phyloP scores from a whole-genome alignment of 2,329 filamentous ascomycete species.

The Chrysoporthe puriensis region DNA sequence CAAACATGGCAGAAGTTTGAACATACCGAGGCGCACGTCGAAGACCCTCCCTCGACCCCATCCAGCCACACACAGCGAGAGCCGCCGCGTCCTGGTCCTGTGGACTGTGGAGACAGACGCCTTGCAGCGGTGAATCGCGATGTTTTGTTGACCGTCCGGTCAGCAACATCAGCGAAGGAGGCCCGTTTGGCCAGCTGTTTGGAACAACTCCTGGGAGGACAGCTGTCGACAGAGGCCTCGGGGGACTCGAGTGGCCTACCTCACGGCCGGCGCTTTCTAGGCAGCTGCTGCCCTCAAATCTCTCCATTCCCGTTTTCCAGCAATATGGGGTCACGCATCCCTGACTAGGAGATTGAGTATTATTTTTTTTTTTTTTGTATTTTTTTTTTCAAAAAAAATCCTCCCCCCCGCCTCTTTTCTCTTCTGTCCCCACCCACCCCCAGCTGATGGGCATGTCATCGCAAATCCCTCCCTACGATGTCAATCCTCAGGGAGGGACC shows the following conservation, averaged over 20 bases:
- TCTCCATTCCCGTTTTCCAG: not conserved
- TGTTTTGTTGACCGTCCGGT: constrained; percentile 9
- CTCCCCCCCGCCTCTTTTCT: not conserved
- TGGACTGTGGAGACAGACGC: not conserved
- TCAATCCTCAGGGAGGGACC: not conserved
- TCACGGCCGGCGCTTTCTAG: not conserved
- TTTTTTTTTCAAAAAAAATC: not conserved
- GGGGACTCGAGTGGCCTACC: not conserved
- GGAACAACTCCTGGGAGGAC: not conserved
- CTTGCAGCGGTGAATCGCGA: not conserved
- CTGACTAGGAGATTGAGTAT: constrained; percentile 6
- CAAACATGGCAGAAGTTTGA: constrained; percentile 23
- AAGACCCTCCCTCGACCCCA: not conserved
- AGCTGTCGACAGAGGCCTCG: not conserved
- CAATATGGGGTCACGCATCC: too few relatives aligned
- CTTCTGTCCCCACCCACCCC: not conserved
- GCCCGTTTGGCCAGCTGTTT: constrained; percentile 3
- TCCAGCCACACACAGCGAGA: not conserved
- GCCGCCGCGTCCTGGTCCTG: not conserved
- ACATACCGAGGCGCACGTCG: not conserved
- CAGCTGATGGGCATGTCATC: not conserved
- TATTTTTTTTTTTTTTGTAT: not conserved
- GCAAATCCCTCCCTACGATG: not conserved
- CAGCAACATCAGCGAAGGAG: constrained; percentile 5
- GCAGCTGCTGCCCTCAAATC: not conserved